Base-by-base conservation (phyloP, 2,329 filamentous ascomycete species). In the Didymellaceae sp. region DNA sequence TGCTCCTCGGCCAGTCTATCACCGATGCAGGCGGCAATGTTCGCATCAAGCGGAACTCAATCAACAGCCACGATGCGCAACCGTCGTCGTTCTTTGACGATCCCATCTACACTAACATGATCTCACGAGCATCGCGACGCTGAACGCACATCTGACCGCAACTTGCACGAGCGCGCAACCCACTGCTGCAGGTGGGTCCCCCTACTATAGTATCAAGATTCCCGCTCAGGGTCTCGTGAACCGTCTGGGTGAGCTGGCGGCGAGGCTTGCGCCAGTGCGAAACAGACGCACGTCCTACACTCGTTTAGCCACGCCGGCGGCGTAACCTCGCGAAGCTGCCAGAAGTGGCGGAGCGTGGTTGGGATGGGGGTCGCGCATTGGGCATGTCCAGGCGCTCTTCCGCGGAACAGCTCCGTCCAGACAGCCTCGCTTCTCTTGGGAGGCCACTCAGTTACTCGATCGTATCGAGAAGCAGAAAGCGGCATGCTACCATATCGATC, bases 1-100 rank as follows among this genome's bases (percentile, higher is more conserved):
- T 34, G 49, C 40, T 57, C 56, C 55, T 55, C 57, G 51, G n/a
- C n/a, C n/a, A n/a, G n/a, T n/a, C n/a, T n/a, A n/a, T n/a, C 33
- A 28, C 18, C 38, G 52, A 46, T 33, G 52, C 52, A 55, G 39
- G 40, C 57, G 43, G 33, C 49, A 20, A 30, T 28, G 26, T 31
- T 46, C n/a, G 25, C 26, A 28, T 30, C 30, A 25, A 51, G 35
- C 25, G 22, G 24, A 31, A 45, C 41, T 42, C 25, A 46, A 38
- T 37, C 31, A 37, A 34, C 31, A 2, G 34, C 22, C 13, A 26
- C 35, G 14, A 45, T 42, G 37, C 21, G 35, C 30, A 22, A 18
- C 25, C 25, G 42, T 22, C 6, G 32, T 37, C 31, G 25, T 28
- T 33, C 20, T 46, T 38, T 18, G 37, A 42, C 37, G 22, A 9